A percentile compares a stretch with the other conserved stretches of the same genome.
Evolutionary conservation across 2,329 filamentous ascomycete genomes (phyloP).

Genomic region (Chaetomiaceae sp.): DNA sequence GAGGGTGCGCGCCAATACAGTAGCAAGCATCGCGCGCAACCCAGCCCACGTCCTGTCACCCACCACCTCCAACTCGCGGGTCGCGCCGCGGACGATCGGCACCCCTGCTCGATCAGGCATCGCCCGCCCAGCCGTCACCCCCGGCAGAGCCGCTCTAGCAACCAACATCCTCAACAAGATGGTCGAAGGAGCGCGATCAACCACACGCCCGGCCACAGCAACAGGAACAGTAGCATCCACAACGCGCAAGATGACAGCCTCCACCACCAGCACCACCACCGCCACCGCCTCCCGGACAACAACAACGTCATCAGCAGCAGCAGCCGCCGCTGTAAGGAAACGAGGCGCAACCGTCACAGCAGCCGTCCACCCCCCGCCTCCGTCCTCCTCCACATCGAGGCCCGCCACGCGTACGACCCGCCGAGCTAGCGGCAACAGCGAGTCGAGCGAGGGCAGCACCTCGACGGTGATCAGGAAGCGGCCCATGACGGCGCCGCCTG

Average conservation of each 20-base stretch:
- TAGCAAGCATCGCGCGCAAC: slow-evolving; percentile 39
- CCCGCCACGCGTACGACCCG: slow-evolving; percentile 46
- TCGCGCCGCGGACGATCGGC: slow-evolving; percentile 49
- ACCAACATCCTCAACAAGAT: slow-evolving; percentile 50
- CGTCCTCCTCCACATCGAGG: slow-evolving; percentile 30
- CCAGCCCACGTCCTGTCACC: slow-evolving; percentile 69
- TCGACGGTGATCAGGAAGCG: slow-evolving; percentile 60
- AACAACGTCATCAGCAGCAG: slow-evolving; percentile 24
- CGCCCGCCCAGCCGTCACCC: slow-evolving; percentile 56
- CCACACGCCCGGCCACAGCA: slow-evolving; percentile 21
- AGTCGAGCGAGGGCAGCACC: slow-evolving; percentile 59
- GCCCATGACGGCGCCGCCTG: slow-evolving; percentile 33
- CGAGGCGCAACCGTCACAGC: slow-evolving; percentile 36
- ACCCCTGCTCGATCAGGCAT: slow-evolving; percentile 47
- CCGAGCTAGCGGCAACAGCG: slow-evolving; percentile 56
- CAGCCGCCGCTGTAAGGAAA: slow-evolving; percentile 20
- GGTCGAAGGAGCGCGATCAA: slow-evolving; percentile 54
- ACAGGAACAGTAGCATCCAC: not conserved
- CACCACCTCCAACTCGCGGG: slow-evolving; percentile 73
- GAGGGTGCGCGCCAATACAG: slow-evolving; percentile 44
- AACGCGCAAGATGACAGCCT: slow-evolving; percentile 33
- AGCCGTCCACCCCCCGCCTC: slow-evolving; percentile 27
- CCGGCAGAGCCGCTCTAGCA: slow-evolving; percentile 49
- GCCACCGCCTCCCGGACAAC: slow-evolving; percentile 25
- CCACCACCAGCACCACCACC: not conserved